Base-by-base conservation (phyloP, 2,329 filamentous ascomycete species). In the Colletotrichum tanaceti region DNA sequence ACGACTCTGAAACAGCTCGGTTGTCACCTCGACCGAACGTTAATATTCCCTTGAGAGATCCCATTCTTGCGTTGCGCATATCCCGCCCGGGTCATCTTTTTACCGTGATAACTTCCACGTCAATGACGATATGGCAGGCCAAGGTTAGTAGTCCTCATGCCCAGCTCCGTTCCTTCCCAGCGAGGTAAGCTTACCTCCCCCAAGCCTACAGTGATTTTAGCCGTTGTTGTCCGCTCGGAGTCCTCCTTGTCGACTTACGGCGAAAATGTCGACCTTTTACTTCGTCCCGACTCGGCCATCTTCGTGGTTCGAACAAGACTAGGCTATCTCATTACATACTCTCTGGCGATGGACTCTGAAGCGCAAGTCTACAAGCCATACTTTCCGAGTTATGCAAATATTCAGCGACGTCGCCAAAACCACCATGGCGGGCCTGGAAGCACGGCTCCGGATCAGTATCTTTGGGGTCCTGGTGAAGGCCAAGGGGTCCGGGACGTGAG, bases 111-210 rank as follows among this genome's bases (percentile, higher is more conserved):
- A 98, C 95, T 0, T 83, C 87, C 5, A 92, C 92, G 2, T 92
- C 92, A 14, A 89, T 99, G 78, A 93, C 92, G n/a, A 86, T 99
- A 73, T 99, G 96, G 96, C 96, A 99, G 82, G 95, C 93, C 63
- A 95, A 95, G 87, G 93, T 94, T 85, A 69, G 84, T 85, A 69
- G 84, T 75, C 50, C 38, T 54, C 57, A 59, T 39, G 55, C 22
- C 50, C 7, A 32, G 61, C 41, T 39, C 28, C 60, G 43, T 24
- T 53, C 38, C 28, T 46, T 61, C 63, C 61, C 55, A 46, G 46
- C 47, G 18, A 58, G 57, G 65, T 54, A 63, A 64, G 64, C 58
- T 44, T 63, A 24, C 44, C 38, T 22, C 47, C 32, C 20, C 16
- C 38, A 66, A 97, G 92, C 96, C 96, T 57, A 94, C 93, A 62